phyloP scores from a whole-genome alignment of 495 filamentous ascomycete genomes.

The Paragyromitra xinjiangensis region DNA sequence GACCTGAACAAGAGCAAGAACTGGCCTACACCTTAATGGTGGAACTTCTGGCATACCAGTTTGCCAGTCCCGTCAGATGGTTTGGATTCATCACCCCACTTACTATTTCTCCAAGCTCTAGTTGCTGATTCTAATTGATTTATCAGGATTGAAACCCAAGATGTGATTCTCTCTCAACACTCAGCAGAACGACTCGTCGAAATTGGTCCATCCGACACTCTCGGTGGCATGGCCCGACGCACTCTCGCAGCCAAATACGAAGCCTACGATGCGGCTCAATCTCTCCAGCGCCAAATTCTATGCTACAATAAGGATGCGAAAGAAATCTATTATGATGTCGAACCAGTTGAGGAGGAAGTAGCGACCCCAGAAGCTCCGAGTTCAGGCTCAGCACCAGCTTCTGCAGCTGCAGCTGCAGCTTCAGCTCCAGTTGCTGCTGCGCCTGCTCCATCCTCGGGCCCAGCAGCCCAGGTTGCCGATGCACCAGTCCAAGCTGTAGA shows the following conservation, averaged over 20 bases:
- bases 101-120: slow-evolving; percentile 4
- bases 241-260: slow-evolving; percentile 98
- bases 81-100: slow-evolving; percentile 23
- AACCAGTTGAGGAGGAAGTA: slow-evolving; percentile 90
- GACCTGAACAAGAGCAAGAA: slow-evolving; percentile 98
- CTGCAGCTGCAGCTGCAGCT: slow-evolving; percentile 65
- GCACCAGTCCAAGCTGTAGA: slow-evolving; percentile 86
- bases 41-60: slow-evolving; percentile 98
- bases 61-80: slow-evolving; percentile 97
- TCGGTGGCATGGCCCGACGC: slow-evolving; percentile 96
- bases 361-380: slow-evolving; percentile 66
- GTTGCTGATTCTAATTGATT: slow-evolving; percentile 40
- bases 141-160: slow-evolving; percentile 89
- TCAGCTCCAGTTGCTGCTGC: slow-evolving; percentile 67
- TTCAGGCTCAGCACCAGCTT: slow-evolving; percentile 61
- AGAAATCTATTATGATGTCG: slow-evolving; percentile 99
- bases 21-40: slow-evolving; percentile 96
- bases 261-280: slow-evolving; percentile 96
- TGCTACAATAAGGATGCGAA: slow-evolving; percentile 99
- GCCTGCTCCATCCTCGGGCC: slow-evolving; percentile 69
- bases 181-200: slow-evolving; percentile 96
- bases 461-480: slow-evolving; percentile 88
- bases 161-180: slow-evolving; percentile 97
- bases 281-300: slow-evolving; percentile 93
- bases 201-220: slow-evolving; percentile 95